phyloP scores from a whole-genome alignment of 371 early-diverging fungal genomes.

The Nematocida major region DNA sequence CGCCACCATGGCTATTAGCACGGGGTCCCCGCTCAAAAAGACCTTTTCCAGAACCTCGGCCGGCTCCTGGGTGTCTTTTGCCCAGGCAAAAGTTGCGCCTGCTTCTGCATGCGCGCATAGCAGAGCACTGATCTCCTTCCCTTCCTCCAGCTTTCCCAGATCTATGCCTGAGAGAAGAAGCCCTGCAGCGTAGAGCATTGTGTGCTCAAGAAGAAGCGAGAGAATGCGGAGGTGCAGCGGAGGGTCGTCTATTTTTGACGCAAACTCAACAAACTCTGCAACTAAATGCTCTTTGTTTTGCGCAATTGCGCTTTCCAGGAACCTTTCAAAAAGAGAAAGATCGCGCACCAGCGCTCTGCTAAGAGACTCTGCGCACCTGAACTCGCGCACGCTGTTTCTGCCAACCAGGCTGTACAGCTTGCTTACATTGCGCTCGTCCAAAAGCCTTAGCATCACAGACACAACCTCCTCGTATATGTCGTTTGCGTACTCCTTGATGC shows the following conservation, averaged over 20 bases:
- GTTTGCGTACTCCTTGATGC: neutral
- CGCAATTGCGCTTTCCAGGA: conserved; percentile 8
- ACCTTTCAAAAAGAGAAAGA: conserved; percentile 6
- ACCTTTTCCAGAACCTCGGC: neutral
- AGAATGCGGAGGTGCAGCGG: neutral
- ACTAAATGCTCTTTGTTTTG: conserved; percentile 30
- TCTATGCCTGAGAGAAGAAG: neutral
- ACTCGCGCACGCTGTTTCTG: neutral
- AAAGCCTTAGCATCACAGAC: conserved; percentile 18
- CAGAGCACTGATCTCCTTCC: neutral
- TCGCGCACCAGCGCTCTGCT: conserved; percentile 22
- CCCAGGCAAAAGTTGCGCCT: neutral
- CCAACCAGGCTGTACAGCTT: conserved; percentile 18
- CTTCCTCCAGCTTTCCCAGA: neutral
- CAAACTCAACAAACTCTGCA: conserved; percentile 13
- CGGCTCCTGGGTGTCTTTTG: neutral
- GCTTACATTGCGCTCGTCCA: conserved; percentile 19
- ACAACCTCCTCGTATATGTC: conserved; percentile 12
- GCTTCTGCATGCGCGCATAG: neutral
- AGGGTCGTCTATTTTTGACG: conserved; percentile 6
- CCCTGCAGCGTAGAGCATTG: conserved; percentile 29
- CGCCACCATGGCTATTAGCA: neutral
- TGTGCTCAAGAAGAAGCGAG: neutral
- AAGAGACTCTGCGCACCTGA: neutral
- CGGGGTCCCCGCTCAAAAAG: neutral